phyloP scores from a whole-genome alignment of 768 basidiomycete genomes.

The Termitomyces sp. region DNA sequence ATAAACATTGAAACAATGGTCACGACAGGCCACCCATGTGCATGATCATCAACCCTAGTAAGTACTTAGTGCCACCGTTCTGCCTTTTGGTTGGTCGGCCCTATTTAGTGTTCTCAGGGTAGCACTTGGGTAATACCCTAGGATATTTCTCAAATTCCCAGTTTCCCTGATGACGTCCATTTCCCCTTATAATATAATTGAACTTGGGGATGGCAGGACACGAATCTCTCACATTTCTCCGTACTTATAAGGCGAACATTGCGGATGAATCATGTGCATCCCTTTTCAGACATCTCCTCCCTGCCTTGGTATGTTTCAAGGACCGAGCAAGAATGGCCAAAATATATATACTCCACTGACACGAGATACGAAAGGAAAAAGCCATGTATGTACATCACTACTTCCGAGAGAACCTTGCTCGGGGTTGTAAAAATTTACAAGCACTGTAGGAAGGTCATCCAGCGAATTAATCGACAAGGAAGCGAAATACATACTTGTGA shows the following conservation, averaged over 20 bases:
- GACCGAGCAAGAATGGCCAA: background rate
- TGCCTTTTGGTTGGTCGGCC: too few species aligned
- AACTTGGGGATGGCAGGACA: too few species aligned
- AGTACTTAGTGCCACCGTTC: too few species aligned
- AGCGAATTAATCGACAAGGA: background rate
- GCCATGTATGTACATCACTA: background rate
- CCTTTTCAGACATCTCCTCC: too few species aligned
- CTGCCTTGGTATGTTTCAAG: background rate
- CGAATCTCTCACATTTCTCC: background rate
- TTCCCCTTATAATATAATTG: too few species aligned
- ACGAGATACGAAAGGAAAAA: background rate
- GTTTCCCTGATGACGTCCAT: too few species aligned
- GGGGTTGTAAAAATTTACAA: background rate
- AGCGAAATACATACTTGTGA: constrained; percentile 15
- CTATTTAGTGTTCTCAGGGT: too few species aligned
- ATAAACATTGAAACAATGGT: too few species aligned
- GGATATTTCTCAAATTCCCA: too few species aligned
- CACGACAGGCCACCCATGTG: too few species aligned
- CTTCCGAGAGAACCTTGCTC: background rate
- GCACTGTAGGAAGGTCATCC: background rate
- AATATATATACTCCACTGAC: background rate
- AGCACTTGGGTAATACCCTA: too few species aligned
- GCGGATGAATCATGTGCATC: background rate
- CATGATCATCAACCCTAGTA: too few species aligned
- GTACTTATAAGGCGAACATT: background rate